A percentile compares a stretch with the other conserved stretches of the same genome.
Evolutionary conservation across 2,329 filamentous ascomycete genomes (phyloP).

Genomic region (Niveomyces coronatus): DNA sequence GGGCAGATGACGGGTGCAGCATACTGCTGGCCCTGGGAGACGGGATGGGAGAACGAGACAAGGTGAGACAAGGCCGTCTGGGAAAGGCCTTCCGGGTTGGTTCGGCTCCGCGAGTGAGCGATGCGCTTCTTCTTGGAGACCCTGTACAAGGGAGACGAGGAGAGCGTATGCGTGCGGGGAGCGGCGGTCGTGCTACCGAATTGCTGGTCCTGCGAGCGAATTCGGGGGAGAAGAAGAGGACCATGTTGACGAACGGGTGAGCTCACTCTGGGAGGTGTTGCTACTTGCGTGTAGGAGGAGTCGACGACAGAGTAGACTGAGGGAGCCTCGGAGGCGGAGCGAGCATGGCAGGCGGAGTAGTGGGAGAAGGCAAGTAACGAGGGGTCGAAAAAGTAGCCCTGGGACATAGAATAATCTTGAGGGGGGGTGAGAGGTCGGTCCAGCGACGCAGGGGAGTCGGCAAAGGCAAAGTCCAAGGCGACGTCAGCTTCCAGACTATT

Average conservation of each 20-base stretch:
- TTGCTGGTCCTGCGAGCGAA: conserved; percentile 73
- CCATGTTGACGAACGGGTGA: conserved; percentile 71
- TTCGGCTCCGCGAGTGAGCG: conserved; percentile 47
- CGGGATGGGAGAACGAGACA: conserved; percentile 25
- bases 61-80: conserved; percentile 25
- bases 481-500: conserved; percentile 52
- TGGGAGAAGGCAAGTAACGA: conserved; percentile 45
- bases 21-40: conserved; percentile 15
- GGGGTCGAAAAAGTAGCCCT: conserved; percentile 41
- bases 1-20: conserved; percentile 56
- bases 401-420: conserved; percentile 12
- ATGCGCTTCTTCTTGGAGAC: conserved; percentile 21
- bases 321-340: conserved; percentile 56
- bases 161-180: conserved; percentile 24
- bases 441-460: conserved; percentile 22
- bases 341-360: conserved; percentile 42
- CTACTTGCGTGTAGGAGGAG: conserved; percentile 56
- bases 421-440: conserved; percentile 22
- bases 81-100: conserved; percentile 47
- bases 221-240: conserved; percentile 73
- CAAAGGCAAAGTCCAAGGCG: conserved; percentile 51
- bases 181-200: conserved; percentile 31
- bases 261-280: conserved; percentile 52
- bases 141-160: conserved; percentile 7
- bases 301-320: conserved; percentile 54